phyloP scores from a whole-genome alignment of 306 rosid genomes.

The Inga leiocalycina region DNA sequence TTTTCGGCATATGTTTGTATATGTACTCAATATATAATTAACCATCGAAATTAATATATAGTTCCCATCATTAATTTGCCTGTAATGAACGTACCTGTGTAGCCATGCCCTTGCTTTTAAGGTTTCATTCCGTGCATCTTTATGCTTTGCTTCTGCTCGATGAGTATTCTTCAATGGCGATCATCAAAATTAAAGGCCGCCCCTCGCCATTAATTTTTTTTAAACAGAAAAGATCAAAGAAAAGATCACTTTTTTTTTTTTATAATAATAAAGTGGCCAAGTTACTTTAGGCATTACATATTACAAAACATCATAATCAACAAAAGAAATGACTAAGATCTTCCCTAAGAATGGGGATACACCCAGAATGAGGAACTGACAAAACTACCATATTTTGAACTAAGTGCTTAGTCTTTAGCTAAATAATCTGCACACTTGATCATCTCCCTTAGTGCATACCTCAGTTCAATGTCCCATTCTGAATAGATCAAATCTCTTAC shows the following conservation, averaged over 20 bases:
- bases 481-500: too few species aligned
- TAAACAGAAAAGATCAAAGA: background rate
- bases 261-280: too few species aligned
- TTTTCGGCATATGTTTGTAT: slow-evolving; percentile 1
- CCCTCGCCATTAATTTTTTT: background rate
- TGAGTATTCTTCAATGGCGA: background rate
- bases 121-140: background rate
- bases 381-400: too few species aligned
- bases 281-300: too few species aligned
- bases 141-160: background rate
- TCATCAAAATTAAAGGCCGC: background rate
- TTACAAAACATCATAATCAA: too few species aligned
- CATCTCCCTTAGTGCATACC: too few species aligned
- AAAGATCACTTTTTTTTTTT: background rate
- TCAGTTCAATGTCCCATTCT: too few species aligned
- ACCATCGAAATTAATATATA: slow-evolving; percentile 22
- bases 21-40: slow-evolving; percentile 28
- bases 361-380: too few species aligned
- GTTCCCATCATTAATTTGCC: slow-evolving; percentile 18
- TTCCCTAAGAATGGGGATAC: too few species aligned
- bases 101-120: background rate
- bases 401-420: too few species aligned
- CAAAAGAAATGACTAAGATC: too few species aligned
- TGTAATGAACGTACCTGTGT: slow-evolving; percentile 18
- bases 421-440: too few species aligned